Conservation (phyloP, 83 land plant species). For the Thuja plicata region DNA sequence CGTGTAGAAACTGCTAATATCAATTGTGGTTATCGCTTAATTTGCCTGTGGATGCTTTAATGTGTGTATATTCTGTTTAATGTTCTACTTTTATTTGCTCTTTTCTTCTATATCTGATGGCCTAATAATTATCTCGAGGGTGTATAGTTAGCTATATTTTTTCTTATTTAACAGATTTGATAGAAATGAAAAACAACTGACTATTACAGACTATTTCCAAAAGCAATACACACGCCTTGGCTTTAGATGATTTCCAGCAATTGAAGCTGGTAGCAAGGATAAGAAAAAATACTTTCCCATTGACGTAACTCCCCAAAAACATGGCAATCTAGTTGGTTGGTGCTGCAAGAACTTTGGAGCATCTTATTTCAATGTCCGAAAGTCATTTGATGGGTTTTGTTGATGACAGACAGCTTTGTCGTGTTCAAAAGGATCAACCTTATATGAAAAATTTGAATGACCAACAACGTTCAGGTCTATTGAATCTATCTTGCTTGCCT, state of each 20-base stretch:
- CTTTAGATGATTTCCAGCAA: conserved; percentile 23
- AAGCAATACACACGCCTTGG: conserved; percentile 5
- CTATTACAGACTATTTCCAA: conserved; percentile 23
- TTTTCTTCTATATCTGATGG: neutral
- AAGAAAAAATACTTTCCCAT: no score
- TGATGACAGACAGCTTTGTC: conserved; percentile 21
- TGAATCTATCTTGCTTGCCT: conserved; percentile 19
- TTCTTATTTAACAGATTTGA: conserved; percentile 25
- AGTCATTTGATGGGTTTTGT: neutral
- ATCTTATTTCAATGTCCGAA: no score
- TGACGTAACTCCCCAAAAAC: no score
- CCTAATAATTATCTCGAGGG: neutral
- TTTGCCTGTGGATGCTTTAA: conserved; percentile 20
- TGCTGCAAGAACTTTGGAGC: no score
- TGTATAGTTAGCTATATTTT: neutral
- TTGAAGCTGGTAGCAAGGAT: conserved; percentile 23
- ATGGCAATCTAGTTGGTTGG: no score
- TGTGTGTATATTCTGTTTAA: neutral
- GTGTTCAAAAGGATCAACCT: conserved; percentile 19
- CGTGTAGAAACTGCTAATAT: conserved; percentile 26
- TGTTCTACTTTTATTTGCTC: neutral
- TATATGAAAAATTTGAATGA: conserved; percentile 17
- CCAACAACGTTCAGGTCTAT: conserved; percentile 14
- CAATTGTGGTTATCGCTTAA: no score
- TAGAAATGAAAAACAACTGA: conserved; percentile 18